Evolutionary conservation across 331 rosid genomes (phyloP).

Genomic region (Cucumis variabilis): DNA sequence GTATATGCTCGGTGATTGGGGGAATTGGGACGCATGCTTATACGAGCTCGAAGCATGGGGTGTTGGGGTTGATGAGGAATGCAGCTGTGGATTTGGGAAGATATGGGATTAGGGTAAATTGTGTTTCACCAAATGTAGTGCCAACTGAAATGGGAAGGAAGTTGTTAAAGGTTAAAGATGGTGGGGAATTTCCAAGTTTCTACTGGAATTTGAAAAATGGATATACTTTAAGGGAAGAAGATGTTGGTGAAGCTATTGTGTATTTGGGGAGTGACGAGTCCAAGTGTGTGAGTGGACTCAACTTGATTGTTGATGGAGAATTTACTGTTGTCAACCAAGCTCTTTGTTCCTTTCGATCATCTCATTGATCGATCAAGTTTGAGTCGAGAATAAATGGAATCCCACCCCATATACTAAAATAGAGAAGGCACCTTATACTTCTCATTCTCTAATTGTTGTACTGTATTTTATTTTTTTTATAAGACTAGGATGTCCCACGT

Average conservation of each 20-base stretch:
- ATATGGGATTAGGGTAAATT: constrained; percentile 61
- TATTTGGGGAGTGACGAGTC: constrained; percentile 44
- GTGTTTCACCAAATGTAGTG: constrained; percentile 47
- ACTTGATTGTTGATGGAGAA: constrained; percentile 33
- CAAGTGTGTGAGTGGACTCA: constrained; percentile 41
- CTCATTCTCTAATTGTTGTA: too few species aligned
- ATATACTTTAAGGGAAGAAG: constrained; percentile 22
- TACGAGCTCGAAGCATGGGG: constrained; percentile 50
- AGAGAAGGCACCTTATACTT: too few species aligned
- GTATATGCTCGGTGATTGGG: constrained; percentile 26
- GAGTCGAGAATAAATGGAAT: too few species aligned
- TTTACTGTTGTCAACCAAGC: not conserved
- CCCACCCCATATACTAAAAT: too few species aligned
- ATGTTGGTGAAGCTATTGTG: constrained; percentile 41
- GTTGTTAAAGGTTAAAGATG: constrained; percentile 25
- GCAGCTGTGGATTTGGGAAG: constrained; percentile 59
- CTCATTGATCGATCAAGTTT: too few species aligned
- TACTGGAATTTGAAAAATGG: constrained; percentile 39
- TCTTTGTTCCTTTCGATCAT: not conserved
- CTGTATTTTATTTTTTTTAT: too few species aligned
- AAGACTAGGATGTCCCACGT: too few species aligned
- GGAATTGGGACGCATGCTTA: constrained; percentile 35
- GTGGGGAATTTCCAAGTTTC: not conserved
- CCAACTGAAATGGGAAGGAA: constrained; percentile 35
- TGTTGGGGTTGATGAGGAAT: constrained; percentile 49